Evolutionary conservation across 139 green algal genomes (phyloP), one percentile per base, ranked within the genome.

Genomic region (Chlamydomonas schloesseri): DNA sequence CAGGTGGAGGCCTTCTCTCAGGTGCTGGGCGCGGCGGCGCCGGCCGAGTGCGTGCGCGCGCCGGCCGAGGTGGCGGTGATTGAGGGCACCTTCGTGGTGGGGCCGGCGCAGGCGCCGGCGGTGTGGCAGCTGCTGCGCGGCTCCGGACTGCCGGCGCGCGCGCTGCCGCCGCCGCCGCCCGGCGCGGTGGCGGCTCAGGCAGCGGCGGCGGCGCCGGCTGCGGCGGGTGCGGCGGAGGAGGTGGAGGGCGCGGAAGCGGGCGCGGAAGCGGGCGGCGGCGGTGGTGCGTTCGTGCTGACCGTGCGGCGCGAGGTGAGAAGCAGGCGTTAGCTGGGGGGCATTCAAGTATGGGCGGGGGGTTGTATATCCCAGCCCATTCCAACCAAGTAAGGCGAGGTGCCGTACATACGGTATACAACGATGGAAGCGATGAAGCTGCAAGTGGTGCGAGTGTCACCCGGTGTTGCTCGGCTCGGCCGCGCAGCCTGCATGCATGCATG

Each of bases 1-100:
- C 82, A 93, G 89, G 88, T 95, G 4, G 93, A 96, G 47, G 93
- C 92, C 0, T 87, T 97, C 42, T 84, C 81, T 0, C 94, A 97
- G 88, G 37, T 98, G 57, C 83, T 98, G 50, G 96, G 96, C 10
- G 86, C 88, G 3, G 18, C 93, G 0, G 89, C 95, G 1, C 67
- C 72, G 0, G 42, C 42, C 42, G 91, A 96, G 20, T 95, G 86
- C 23, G 88, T 99, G 31, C 91, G 96, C 14, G 75, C 87, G 0
- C 94, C 96, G 6, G 92, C 95, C 13, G 82, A 83, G 0, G 73
- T 77, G 31, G 95, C 96, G 15, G 75, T 94, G 2, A n/a, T 97
- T 8, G 89, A 96, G 73, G 96, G 88, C 29, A 67, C 14, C 0
- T 92, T 96, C 58, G 57, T 79, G 34, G 74, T 98, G 65, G 71